Evolutionary conservation across 345 rosid species (phyloP), one percentile per base, ranked within the genome.

Genomic region (Syzygium jambos): DNA sequence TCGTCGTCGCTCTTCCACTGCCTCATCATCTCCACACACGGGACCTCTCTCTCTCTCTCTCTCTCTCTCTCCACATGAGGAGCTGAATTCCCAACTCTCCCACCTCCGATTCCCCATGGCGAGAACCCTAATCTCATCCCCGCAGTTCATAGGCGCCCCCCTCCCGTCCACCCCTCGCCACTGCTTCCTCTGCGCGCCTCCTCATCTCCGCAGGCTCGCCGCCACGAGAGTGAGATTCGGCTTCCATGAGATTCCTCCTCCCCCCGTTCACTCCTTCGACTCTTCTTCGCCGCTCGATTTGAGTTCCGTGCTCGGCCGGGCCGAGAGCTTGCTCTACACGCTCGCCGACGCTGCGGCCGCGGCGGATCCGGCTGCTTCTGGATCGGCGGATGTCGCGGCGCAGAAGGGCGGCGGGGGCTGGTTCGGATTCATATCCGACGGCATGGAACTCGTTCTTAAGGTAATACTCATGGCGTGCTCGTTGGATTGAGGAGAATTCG

Each of bases 391-490:
- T 73, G 89, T 90, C 11, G 90, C 92, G 51, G 92, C 88, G 19
- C 98, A 94, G 90, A 98, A 95, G 93, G 95, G 78, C 86, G 97
- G 98, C 86, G 97, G 98, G 15, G 97, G 99, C 13, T 98, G 99
- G 99, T 96, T 98, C 87, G 97, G 97, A 15, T 96, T 96, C 61
- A 95, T 98, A 90, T 93, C 99, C 15, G 98, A 98, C 23, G 90
- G 90, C 25, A 96, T 96, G 99, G 99, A 98, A 87, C 84, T 93
- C 83, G 98, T 96, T 49, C 99, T 96, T 73, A 98, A 96, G 97
- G 99, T 95, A 87, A 77, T 73, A 41, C 25, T 73, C 2, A 4
- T 10, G 80, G 49, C 49, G 11, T 73, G 80, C 80, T 34, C 11
- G 10, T 57, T 1, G 85, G 61, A 57, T 88, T 54, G 41, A 41